Evolutionary conservation across 768 basidiomycete genomes (phyloP), one percentile per base, ranked within the genome.

Genomic region (Termitomyces sp.): DNA sequence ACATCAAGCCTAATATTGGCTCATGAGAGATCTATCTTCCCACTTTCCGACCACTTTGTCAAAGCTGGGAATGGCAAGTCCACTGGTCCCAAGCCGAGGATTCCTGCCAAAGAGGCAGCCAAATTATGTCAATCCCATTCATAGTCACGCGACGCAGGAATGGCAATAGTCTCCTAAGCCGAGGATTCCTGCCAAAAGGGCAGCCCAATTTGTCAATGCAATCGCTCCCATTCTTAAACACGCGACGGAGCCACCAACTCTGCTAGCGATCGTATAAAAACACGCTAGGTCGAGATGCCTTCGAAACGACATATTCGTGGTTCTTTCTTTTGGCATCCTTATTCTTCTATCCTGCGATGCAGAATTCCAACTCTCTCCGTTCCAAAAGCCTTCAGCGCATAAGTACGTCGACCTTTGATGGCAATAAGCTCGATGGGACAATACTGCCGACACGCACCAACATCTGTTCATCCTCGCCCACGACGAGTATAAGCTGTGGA

Each of bases 231-330:
- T n/a, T n/a, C n/a, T n/a, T n/a, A 38, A 58, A 61, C 60, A 54
- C 57, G 61, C 61, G 54, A 48, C 57, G 52, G 53, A 60, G 60
- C 55, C 66, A 64, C 53, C 59, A 52, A 42, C 38, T 57, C 53
- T 52, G 60, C 53, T 52, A 59, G 20, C 41, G 23, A 50, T 23
- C 9, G 42, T 71, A 73, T 73, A 73, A 71, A 67, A 60, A 51
- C 53, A 48, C 56, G 46, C 22, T 23, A 46, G 40, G 31, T 32
- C 25, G 52, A 50, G 39, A 52, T 56, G 55, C 29, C 47, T 50
- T 54, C 36, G 33, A 49, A 35, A 27, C 49, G 47, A 56, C 45
- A 23, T 50, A 16, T 42, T 38, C 11, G 5, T n/a, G 31, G 40
- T 45, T 36, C 23, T 27, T 25, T 38, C 16, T 36, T 48, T 42